Conservation (phyloP, 768 basidiomycete species). For the Amanita subjunquillea region DNA sequence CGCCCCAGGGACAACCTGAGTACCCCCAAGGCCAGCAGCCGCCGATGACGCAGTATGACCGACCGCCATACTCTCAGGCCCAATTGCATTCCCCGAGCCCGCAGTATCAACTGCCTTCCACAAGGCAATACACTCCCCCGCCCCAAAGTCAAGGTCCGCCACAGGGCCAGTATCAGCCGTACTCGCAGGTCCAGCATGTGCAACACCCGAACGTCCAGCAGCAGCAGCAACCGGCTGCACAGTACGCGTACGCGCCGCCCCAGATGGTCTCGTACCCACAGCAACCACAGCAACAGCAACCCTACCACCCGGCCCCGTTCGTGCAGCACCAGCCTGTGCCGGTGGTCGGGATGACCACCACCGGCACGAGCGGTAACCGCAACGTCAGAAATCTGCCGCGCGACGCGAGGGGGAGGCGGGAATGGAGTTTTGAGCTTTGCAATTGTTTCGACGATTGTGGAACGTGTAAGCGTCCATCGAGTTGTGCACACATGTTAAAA, state of each 20-base stretch:
- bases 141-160: no score
- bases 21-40: not conserved
- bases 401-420: conserved; percentile 21
- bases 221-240: not conserved
- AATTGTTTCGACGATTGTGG: conserved; percentile 20
- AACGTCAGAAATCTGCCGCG: conserved; percentile 24
- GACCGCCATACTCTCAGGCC: not conserved
- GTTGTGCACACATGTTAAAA: no score
- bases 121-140: not conserved
- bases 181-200: not conserved
- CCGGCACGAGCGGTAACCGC: conserved; percentile 19
- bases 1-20: not conserved
- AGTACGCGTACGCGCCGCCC: not conserved
- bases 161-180: not conserved
- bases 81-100: not conserved
- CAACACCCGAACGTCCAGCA: not conserved
- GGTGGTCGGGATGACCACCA: conserved; percentile 1
- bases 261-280: not conserved
- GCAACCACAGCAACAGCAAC: not conserved
- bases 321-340: conserved; percentile 1
- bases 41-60: not conserved
- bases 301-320: not conserved
- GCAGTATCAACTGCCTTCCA: not conserved
- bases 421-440: conserved; percentile 23
- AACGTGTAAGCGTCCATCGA: conserved; percentile 16